Conservation (phyloP, 2,329 filamentous ascomycete species). For the Aureobasidium sp. region DNA sequence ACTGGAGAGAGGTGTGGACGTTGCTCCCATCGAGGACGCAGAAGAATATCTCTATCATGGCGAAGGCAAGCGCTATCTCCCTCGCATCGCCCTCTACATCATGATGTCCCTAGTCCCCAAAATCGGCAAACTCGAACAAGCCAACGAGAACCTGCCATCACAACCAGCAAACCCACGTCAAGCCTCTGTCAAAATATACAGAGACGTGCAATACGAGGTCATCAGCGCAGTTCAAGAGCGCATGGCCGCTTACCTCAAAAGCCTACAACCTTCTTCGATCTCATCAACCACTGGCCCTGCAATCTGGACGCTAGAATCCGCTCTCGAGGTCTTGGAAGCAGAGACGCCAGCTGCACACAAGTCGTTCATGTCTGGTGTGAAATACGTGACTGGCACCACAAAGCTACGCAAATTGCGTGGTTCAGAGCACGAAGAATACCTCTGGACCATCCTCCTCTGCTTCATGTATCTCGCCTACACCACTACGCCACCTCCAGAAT, state of each 20-base stretch:
- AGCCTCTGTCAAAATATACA: conserved; percentile 37
- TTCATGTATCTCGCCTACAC: conserved; percentile 15
- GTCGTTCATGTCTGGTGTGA: conserved; percentile 29
- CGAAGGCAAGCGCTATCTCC: conserved; percentile 26
- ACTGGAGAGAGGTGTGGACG: conserved; percentile 27
- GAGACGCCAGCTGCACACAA: conserved; percentile 20
- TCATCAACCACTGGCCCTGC: background rate
- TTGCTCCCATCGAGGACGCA: conserved; percentile 25
- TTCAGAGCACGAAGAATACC: conserved; percentile 32
- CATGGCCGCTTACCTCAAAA: conserved; percentile 22
- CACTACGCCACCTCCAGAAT: background rate
- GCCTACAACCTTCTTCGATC: background rate
- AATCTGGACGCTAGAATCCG: conserved; percentile 27
- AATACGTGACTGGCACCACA: conserved; percentile 25
- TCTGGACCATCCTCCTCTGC: conserved; percentile 31
- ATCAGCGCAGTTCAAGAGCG: conserved; percentile 25
- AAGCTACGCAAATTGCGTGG: conserved; percentile 27
- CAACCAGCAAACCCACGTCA: conserved; percentile 34
- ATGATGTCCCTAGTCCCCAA: conserved; percentile 30
- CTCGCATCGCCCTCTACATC: conserved; percentile 30
- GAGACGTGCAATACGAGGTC: conserved; percentile 34
- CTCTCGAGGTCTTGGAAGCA: conserved; percentile 45
- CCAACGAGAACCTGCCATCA: conserved; percentile 22
- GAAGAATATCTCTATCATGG: conserved; percentile 24
- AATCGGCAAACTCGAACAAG: conserved; percentile 26